Evolutionary conservation across 257 asterid species (phyloP).

Genomic region (Linaria vulgaris): DNA sequence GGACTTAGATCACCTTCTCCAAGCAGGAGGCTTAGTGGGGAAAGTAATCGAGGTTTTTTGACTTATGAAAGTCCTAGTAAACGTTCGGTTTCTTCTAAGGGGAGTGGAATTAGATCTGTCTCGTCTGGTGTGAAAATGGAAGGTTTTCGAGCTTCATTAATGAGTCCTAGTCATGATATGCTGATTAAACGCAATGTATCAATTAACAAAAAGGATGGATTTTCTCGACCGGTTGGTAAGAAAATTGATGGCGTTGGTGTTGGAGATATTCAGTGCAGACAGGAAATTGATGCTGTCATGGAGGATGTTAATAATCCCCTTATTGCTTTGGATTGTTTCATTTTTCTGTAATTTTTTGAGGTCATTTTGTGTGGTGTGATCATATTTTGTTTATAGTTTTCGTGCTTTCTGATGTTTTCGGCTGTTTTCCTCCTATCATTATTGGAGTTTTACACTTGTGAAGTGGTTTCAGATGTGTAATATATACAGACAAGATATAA

Average conservation of each 20-base stretch:
- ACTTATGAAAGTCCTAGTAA: conserved; percentile 26
- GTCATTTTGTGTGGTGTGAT: conserved; percentile 32
- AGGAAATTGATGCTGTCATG: conserved; percentile 44
- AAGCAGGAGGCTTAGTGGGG: conserved; percentile 49
- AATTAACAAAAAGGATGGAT: conserved; percentile 25
- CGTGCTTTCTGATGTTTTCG: neutral
- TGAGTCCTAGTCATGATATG: conserved; percentile 33
- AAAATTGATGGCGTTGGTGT: conserved; percentile 34
- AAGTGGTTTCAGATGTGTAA: conserved; percentile 24
- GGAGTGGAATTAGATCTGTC: conserved; percentile 24
- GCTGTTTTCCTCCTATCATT: neutral
- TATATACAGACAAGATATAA: conserved; percentile 1
- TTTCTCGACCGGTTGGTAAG: conserved; percentile 26
- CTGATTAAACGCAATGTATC: conserved; percentile 4
- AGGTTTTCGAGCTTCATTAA: conserved; percentile 32
- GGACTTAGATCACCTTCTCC: conserved; percentile 70
- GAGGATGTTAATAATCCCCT: conserved; percentile 73
- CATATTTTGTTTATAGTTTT: conserved; percentile 22
- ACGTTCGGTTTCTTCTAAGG: conserved; percentile 25
- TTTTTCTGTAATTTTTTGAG: conserved; percentile 44
- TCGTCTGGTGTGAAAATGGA: conserved; percentile 38
- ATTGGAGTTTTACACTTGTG: conserved; percentile 27
- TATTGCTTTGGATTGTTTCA: conserved; percentile 83
- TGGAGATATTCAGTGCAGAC: conserved; percentile 27
- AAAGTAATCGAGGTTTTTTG: conserved; percentile 28